Evolutionary conservation across 441 rosid genomes (phyloP).

Genomic region (Populus hybrid): DNA sequence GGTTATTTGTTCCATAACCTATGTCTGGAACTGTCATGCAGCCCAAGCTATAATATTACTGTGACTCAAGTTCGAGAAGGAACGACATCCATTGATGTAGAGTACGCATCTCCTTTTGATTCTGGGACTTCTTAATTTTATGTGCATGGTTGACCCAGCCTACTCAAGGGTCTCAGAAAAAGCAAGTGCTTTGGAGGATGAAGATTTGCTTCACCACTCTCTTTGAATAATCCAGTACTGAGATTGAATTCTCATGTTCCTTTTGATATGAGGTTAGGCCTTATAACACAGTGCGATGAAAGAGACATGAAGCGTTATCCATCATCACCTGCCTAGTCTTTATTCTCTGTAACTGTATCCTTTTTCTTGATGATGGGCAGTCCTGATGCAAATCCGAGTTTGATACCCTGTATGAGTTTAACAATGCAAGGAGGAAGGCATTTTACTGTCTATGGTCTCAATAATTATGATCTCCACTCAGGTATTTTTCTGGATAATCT

Average conservation of each 20-base stretch:
- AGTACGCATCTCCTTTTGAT: slow-evolving; percentile 76
- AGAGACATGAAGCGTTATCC: neutral
- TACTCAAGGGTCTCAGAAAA: slow-evolving; percentile 56
- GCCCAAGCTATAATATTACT: slow-evolving; percentile 80
- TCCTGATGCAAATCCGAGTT: slow-evolving; percentile 50
- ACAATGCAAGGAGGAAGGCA: slow-evolving; percentile 79
- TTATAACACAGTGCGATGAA: no score
- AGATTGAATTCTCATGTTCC: slow-evolving; percentile 30
- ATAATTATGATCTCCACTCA: slow-evolving; percentile 49
- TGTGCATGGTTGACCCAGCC: slow-evolving; percentile 62
- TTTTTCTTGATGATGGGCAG: slow-evolving; percentile 33
- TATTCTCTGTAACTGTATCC: slow-evolving; percentile 6
- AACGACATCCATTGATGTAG: slow-evolving; percentile 41
- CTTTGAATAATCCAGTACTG: neutral
- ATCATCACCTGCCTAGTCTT: neutral
- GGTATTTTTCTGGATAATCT: slow-evolving; percentile 25
- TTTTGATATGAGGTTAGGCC: slow-evolving; percentile 58
- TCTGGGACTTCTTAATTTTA: slow-evolving; percentile 75
- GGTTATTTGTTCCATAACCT: slow-evolving; percentile 13
- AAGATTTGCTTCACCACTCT: neutral
- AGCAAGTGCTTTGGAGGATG: slow-evolving; percentile 40
- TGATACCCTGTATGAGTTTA: slow-evolving; percentile 58
- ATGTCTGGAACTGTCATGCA: slow-evolving; percentile 25
- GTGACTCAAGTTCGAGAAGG: slow-evolving; percentile 60
- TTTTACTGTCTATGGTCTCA: slow-evolving; percentile 52